These are phyloP conservation scores for Chalciporus sphaerocephalus DNA, from an alignment of 768 basidiomycete species.

Conservation along the genomic window DNA sequence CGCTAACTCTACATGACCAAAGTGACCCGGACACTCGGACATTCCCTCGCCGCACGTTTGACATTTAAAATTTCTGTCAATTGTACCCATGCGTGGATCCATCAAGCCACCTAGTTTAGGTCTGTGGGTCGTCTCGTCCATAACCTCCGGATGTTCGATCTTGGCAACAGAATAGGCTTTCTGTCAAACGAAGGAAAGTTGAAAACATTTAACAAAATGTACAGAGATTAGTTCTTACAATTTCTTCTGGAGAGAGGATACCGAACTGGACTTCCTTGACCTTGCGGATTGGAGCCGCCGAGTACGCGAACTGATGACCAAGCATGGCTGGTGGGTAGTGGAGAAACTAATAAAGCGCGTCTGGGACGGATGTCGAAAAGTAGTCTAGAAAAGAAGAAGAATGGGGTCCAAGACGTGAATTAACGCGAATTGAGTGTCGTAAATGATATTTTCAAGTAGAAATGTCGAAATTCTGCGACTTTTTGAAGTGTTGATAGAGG, in stretches of 20 bases:
- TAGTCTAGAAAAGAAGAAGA: slow-evolving; percentile 1
- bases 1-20: slow-evolving; percentile 96
- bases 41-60: slow-evolving; percentile 99
- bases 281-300: slow-evolving; percentile 90
- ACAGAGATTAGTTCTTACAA: slow-evolving; percentile 45
- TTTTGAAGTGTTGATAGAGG: slow-evolving; percentile 16
- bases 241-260: slow-evolving; percentile 97
- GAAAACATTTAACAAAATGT: neutral
- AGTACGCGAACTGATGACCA: slow-evolving; percentile 87
- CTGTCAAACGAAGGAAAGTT: slow-evolving; percentile 46
- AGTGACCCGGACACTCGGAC: slow-evolving; percentile 99
- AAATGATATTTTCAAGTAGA: neutral
- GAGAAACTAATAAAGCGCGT: slow-evolving; percentile 15
- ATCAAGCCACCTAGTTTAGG: slow-evolving; percentile 92
- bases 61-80: slow-evolving; percentile 97
- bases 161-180: slow-evolving; percentile 99
- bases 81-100: slow-evolving; percentile 98
- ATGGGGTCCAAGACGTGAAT: slow-evolving; percentile 19
- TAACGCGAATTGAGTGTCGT: slow-evolving; percentile 23
- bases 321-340: slow-evolving; percentile 49
- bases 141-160: slow-evolving; percentile 97
- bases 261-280: slow-evolving; percentile 98
- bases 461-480: slow-evolving; percentile 15
- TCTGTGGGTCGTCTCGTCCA: slow-evolving; percentile 89
- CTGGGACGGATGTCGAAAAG: slow-evolving; percentile 1